A percentile compares a stretch with the other conserved stretches of the same genome.
Evolutionary conservation across 225 moss, liverwort and hornwort species (phyloP).

Genomic region (Pseudisothecium myosuroides): DNA sequence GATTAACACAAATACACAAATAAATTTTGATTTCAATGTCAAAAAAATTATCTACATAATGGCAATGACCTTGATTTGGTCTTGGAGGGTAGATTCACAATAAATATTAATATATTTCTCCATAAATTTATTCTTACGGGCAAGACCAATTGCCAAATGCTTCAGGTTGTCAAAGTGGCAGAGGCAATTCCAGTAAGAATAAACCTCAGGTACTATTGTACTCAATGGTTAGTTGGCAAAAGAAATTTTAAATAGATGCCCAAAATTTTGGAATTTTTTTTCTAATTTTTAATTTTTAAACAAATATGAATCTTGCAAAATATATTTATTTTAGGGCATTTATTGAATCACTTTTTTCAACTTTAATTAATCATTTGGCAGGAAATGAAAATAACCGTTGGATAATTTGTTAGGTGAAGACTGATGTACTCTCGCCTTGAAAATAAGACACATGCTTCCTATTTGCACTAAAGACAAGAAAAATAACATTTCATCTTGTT

Average conservation of each 20-base stretch:
- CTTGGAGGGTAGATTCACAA: neutral
- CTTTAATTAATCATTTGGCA: neutral
- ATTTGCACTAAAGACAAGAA: neutral
- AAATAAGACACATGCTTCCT: neutral
- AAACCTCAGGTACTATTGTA: fast-evolving
- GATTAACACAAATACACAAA: neutral
- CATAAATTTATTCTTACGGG: fast-evolving
- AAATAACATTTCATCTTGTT: neutral
- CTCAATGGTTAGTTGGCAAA: neutral
- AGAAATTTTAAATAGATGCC: no score
- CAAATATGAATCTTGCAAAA: neutral
- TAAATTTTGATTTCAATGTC: neutral
- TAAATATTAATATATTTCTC: neutral
- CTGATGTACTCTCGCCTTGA: neutral
- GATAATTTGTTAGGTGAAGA: neutral
- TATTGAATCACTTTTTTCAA: neutral
- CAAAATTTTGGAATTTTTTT: no score
- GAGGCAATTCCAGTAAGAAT: neutral
- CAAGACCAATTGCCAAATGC: neutral
- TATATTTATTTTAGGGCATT: neutral
- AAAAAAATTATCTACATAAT: neutral
- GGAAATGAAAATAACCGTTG: fast-evolving
- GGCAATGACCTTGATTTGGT: neutral
- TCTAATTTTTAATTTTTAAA: no score
- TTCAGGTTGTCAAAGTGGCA: neutral